Evolutionary conservation across 768 basidiomycete genomes (phyloP).

Genomic region (Hortiboletus campestris): DNA sequence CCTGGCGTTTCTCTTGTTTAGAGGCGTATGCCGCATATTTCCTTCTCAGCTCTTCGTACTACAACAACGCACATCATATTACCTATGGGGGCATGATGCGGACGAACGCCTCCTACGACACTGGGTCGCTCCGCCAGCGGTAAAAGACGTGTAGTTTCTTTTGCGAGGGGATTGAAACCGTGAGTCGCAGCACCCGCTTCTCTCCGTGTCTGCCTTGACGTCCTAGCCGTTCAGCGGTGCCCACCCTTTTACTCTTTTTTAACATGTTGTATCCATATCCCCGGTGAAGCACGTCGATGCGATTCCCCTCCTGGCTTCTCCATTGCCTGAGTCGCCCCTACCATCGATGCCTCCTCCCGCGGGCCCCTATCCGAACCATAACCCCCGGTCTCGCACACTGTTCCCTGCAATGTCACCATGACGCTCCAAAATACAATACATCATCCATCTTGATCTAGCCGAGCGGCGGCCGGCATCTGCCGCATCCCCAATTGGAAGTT

Average conservation of each 20-base stretch:
- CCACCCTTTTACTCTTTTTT: neutral
- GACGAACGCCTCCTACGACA: slow-evolving; percentile 25
- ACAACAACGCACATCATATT: slow-evolving; percentile 55
- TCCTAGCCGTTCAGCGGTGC: neutral
- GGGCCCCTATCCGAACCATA: neutral
- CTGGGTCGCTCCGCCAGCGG: slow-evolving; percentile 23
- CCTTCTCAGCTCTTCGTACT: slow-evolving; percentile 57
- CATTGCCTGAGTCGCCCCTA: neutral
- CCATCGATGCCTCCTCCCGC: neutral
- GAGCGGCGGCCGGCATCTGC: neutral
- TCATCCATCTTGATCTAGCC: slow-evolving; percentile 1
- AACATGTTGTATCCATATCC: slow-evolving; percentile 11
- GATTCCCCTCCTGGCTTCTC: neutral
- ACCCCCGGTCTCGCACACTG: neutral
- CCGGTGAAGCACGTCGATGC: neutral
- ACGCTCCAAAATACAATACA: slow-evolving; percentile 6
- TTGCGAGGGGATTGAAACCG: slow-evolving; percentile 1
- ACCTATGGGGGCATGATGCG: slow-evolving; percentile 54
- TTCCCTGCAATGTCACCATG: neutral
- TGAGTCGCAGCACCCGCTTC: slow-evolving; percentile 1
- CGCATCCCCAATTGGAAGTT: neutral
- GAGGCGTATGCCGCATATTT: slow-evolving; percentile 54
- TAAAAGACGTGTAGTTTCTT: slow-evolving; percentile 25
- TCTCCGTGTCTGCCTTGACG: slow-evolving; percentile 2
- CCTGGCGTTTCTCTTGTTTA: slow-evolving; percentile 44